Evolutionary conservation across 164 flowering plant species (phyloP).

Genomic region (Echeveria elegans): DNA sequence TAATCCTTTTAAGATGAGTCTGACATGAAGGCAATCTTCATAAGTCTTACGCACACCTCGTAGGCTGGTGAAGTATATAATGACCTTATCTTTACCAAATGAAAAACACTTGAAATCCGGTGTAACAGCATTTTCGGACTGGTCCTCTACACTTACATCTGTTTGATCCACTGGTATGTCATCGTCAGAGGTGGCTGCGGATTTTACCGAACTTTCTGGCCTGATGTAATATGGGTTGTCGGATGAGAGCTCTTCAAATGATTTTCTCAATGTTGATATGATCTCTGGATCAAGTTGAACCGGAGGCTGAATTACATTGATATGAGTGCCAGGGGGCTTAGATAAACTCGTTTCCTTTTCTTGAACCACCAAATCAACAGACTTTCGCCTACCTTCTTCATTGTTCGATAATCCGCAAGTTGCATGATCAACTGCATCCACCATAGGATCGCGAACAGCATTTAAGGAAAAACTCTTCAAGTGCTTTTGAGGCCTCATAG

Average conservation of each 20-base stretch:
- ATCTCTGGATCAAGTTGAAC: conserved; percentile 55
- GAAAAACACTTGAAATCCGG: conserved; percentile 13
- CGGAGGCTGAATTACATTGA: background rate
- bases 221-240: conserved; percentile 22
- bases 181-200: conserved; percentile 5
- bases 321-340: conserved; percentile 31
- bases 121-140: background rate
- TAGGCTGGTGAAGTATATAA: conserved; percentile 78
- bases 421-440: conserved; percentile 11
- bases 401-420: conserved; percentile 15
- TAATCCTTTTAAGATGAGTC: conserved; percentile 50
- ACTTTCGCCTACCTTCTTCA: conserved; percentile 16
- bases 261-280: conserved; percentile 46
- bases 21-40: conserved; percentile 70
- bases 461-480: conserved; percentile 53
- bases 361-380: conserved; percentile 9
- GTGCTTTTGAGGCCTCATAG: conserved; percentile 20
- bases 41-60: conserved; percentile 88
- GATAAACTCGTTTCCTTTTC: conserved; percentile 10
- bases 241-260: conserved; percentile 40
- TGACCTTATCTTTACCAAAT: conserved; percentile 37
- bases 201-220: conserved; percentile 13
- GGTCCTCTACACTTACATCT: conserved; percentile 8
- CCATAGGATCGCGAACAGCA: conserved; percentile 11
- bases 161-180: conserved; percentile 7